These are phyloP conservation scores for Moesziomyces parantarcticus DNA, from an alignment of 1,284 basidiomycete species.

Conservation along the genomic window DNA sequence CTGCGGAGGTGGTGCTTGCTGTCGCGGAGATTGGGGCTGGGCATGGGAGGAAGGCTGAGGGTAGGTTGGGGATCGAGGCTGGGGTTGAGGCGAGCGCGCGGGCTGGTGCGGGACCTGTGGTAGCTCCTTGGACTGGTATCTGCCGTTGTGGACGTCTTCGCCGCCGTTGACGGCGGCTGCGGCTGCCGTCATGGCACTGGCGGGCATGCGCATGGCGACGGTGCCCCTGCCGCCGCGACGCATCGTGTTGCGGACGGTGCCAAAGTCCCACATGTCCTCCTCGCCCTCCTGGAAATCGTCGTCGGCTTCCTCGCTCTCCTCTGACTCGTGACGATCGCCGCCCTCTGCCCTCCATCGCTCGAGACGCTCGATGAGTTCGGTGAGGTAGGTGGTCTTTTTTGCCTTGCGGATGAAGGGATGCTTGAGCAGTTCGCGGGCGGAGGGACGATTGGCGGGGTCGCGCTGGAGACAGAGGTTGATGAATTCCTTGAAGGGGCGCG, in stretches of 20 bases:
- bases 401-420: conserved; percentile 95
- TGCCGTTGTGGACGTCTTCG: conserved; percentile 18
- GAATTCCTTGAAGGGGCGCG: conserved; percentile 92
- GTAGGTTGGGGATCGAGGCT: conserved; percentile 22
- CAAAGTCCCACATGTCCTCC: conserved; percentile 63
- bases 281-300: conserved; percentile 53
- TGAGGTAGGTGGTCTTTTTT: conserved; percentile 91
- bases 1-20: conserved; percentile 12
- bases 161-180: conserved; percentile 33
- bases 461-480: conserved; percentile 90
- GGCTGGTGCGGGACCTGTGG: conserved; percentile 36
- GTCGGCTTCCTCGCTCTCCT: conserved; percentile 53
- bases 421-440: conserved; percentile 91
- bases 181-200: conserved; percentile 47
- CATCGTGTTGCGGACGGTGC: conserved; percentile 58
- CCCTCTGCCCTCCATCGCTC: conserved; percentile 89
- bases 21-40: conserved; percentile 24
- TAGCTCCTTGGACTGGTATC: conserved; percentile 36
- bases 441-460: conserved; percentile 91
- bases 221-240: conserved; percentile 44
- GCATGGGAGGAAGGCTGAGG: conserved; percentile 16
- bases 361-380: conserved; percentile 92
- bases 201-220: conserved; percentile 51
- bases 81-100: conserved; percentile 19
- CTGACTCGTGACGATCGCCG: conserved; percentile 56